Conservation (phyloP, 352 stramenopile species). For the Phytophthora lateralis region DNA sequence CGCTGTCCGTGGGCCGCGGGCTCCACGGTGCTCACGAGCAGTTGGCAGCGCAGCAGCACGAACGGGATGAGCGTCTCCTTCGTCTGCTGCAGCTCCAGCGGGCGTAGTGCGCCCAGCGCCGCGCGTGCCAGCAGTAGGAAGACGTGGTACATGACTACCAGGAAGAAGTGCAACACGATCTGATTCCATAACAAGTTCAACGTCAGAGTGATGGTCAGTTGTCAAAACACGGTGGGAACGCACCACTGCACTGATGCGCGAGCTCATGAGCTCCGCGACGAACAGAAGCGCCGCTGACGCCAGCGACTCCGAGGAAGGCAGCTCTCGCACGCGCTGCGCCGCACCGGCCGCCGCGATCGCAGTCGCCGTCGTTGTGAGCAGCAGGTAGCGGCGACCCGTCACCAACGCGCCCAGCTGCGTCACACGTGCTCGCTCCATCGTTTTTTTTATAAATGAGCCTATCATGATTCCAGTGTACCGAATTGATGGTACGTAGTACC, state of each 20-base stretch:
- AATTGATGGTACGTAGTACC: slow-evolving; percentile 8
- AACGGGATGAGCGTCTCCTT: slow-evolving; percentile 85
- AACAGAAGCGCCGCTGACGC: slow-evolving; percentile 31
- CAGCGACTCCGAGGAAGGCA: slow-evolving; percentile 19
- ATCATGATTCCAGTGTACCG: slow-evolving; percentile 13
- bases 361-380: slow-evolving; percentile 65
- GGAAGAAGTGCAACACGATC: slow-evolving; percentile 77
- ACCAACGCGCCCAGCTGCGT: slow-evolving; percentile 47
- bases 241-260: slow-evolving; percentile 63
- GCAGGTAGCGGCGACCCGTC: slow-evolving; percentile 61
- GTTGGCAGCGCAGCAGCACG: slow-evolving; percentile 69
- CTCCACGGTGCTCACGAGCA: slow-evolving; percentile 76
- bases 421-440: slow-evolving; percentile 19
- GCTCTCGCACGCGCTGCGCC: slow-evolving; percentile 41
- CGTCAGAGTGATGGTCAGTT: slow-evolving; percentile 26
- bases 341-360: slow-evolving; percentile 55
- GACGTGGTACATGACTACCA: slow-evolving; percentile 68
- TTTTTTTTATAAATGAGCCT: slow-evolving; percentile 12
- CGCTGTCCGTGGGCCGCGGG: slow-evolving; percentile 30
- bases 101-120: slow-evolving; percentile 53
- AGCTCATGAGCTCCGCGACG: slow-evolving; percentile 50
- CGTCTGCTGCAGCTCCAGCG: slow-evolving; percentile 74
- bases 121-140: slow-evolving; percentile 57
- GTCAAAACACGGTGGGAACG: slow-evolving; percentile 17
- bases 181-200: slow-evolving; percentile 22